A percentile compares a stretch with the other conserved stretches of the same genome.
Evolutionary conservation across 1,284 basidiomycete genomes (phyloP).

Genomic region (Volvariella volvacea): DNA sequence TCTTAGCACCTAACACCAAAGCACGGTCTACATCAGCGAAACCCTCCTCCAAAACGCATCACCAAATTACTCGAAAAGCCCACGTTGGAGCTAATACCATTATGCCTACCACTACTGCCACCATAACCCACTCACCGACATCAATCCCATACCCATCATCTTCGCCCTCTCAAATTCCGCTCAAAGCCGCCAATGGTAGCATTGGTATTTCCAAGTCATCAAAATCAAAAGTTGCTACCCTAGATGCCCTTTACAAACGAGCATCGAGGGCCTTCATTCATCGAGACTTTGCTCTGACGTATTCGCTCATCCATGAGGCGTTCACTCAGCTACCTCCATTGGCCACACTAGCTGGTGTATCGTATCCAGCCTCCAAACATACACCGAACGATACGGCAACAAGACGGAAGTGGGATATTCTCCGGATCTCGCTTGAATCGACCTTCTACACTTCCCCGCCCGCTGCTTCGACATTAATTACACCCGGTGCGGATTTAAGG

Average conservation of each 20-base stretch:
- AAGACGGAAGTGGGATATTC: slow-evolving; percentile 76
- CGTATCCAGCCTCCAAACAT: not conserved
- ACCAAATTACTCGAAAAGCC: too few relatives aligned
- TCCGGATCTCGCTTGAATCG: slow-evolving; percentile 73
- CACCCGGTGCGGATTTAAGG: slow-evolving; percentile 31
- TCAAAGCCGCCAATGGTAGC: slow-evolving; percentile 19
- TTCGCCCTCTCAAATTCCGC: slow-evolving; percentile 13
- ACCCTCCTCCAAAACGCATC: slow-evolving; percentile 4
- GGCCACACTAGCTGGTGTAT: slow-evolving; percentile 37
- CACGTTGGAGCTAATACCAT: slow-evolving; percentile 4
- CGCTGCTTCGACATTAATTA: slow-evolving; percentile 26
- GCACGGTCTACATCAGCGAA: not conserved
- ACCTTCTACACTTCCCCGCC: slow-evolving; percentile 58
- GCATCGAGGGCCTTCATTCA: slow-evolving; percentile 72
- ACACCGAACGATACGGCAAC: not conserved
- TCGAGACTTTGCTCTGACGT: slow-evolving; percentile 56
- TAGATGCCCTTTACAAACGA: slow-evolving; percentile 65
- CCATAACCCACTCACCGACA: slow-evolving; percentile 19
- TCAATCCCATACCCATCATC: slow-evolving; percentile 3
- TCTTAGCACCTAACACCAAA: too few relatives aligned
- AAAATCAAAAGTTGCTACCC: slow-evolving; percentile 9
- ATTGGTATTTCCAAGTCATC: slow-evolving; percentile 10
- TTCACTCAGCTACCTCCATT: slow-evolving; percentile 49
- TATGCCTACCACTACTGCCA: slow-evolving; percentile 39
- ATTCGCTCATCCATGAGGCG: slow-evolving; percentile 60